Percentiles rank a stretch among this genome's conserved stretches.
Conservation (phyloP, 2,329 filamentous ascomycete species). For the Colletotrichum cordylinicola region DNA sequence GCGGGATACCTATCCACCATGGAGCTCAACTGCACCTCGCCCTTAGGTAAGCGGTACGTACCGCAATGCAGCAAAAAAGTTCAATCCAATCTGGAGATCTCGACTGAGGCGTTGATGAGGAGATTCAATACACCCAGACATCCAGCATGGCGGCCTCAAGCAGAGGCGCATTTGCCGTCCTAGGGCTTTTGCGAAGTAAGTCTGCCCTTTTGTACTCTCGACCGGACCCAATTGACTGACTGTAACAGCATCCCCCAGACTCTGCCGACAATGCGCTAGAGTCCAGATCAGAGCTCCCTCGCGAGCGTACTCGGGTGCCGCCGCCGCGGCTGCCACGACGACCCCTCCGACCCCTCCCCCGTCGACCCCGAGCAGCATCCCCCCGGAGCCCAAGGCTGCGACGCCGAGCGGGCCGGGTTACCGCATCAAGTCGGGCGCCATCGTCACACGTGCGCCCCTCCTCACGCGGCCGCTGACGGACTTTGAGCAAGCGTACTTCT, state of each 20-base stretch:
- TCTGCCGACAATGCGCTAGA: constrained; percentile 45
- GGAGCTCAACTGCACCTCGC: not conserved
- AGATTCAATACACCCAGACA: constrained; percentile 10
- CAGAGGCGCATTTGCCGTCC: constrained; percentile 58
- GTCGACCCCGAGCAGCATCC: constrained; percentile 29
- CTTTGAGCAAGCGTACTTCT: constrained; percentile 93
- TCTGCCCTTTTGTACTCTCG: not conserved
- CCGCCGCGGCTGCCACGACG: constrained; percentile 26
- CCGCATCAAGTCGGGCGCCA: constrained; percentile 68
- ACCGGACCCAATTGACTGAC: constrained; percentile 11
- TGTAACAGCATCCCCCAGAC: constrained; percentile 31
- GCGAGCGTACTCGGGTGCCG: constrained; percentile 39
- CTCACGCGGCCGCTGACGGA: constrained; percentile 83
- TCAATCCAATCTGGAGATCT: constrained; percentile 22
- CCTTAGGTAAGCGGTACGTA: constrained; percentile 31
- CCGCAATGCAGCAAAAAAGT: constrained; percentile 31
- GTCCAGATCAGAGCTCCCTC: constrained; percentile 29
- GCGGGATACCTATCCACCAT: not conserved
- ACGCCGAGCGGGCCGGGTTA: constrained; percentile 35
- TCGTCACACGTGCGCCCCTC: constrained; percentile 87
- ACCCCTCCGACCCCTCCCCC: constrained; percentile 25
- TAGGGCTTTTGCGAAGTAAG: constrained; percentile 58
- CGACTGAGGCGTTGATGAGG: constrained; percentile 11
- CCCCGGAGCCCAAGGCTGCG: constrained; percentile 27
- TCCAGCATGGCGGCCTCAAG: constrained; percentile 60